Evolutionary conservation across 495 filamentous ascomycete genomes (phyloP), one percentile per base, ranked within the genome.

Genomic region (Lichina pygmaea): DNA sequence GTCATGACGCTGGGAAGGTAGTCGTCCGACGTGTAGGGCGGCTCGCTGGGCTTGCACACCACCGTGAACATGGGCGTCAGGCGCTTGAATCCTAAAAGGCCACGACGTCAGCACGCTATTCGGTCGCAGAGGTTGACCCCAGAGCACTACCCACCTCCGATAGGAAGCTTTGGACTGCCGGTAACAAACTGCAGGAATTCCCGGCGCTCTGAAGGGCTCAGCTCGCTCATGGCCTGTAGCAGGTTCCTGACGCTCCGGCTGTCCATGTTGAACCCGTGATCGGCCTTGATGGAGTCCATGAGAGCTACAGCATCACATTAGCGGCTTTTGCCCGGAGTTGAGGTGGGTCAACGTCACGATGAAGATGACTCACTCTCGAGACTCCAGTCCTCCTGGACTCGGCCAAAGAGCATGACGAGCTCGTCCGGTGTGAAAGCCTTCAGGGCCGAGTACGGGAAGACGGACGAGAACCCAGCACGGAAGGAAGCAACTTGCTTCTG

Each of bases 1-100:
- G 91, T 99, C 91, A 99, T 99, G 55, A 95, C 91, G 54, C 86
- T 94, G 24, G 91, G 85, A 34, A 99, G 68, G 52, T 94, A 95
- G 60, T 95, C 91, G 56, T 99, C 91, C 4, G 89, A 91, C 7
- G 77, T 80, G 58, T 84, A 91, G 2, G 89, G 89, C 7, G 83
- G 75, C 54, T 99, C 91, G 63, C 82, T 92, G 7, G 89, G 86
- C 58, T 92, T 93, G 65, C 91, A 95, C 13, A 99, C 91, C 38
- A 99, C 91, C 8, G 91, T 99, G 57, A 99, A 93, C 68, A 95
- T 91, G 7, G 91, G 91, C 4, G 81, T 95, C 34, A 99, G 71
- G 60, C 73, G 77, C 66, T 89, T 93, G 74, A 99, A 99, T 42
- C 89, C 89, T 94, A 50, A 37, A 41, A 48, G 9, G 42, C 43